These are phyloP conservation scores for Penicillium sp. DNA, from an alignment of 2,329 filamentous ascomycete species.

Conservation along the genomic window DNA sequence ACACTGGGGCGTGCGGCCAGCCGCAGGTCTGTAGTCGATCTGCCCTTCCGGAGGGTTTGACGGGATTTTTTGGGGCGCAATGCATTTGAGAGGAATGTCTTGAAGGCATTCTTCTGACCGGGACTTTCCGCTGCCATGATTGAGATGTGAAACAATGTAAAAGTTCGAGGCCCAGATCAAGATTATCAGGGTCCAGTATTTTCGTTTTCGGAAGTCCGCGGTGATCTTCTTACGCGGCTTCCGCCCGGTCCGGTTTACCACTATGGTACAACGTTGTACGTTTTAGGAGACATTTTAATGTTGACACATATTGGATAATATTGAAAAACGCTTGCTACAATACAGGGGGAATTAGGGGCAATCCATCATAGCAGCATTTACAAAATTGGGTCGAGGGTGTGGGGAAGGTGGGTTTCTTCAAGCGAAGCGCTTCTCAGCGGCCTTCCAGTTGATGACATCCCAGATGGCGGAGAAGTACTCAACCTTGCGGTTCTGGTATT, in stretches of 20 bases:
- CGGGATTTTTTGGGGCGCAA: conserved; percentile 39
- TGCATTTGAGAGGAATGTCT: conserved; percentile 30
- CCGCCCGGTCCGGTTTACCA: conserved; percentile 14
- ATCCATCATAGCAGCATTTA: conserved; percentile 10
- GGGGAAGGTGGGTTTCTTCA: conserved; percentile 31
- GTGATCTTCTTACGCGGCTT: conserved; percentile 6
- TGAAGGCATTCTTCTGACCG: conserved; percentile 31
- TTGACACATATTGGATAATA: neutral
- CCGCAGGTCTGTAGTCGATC: conserved; percentile 32
- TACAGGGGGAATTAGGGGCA: conserved; percentile 15
- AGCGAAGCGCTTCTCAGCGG: conserved; percentile 73
- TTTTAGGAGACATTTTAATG: neutral
- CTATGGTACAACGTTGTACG: neutral
- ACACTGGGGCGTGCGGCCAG: conserved; percentile 23
- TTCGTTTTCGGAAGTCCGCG: conserved; percentile 5
- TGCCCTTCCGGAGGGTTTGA: conserved; percentile 37
- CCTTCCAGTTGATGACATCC: conserved; percentile 96
- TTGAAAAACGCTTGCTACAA: conserved; percentile 19
- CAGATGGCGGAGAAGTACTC: conserved; percentile 93
- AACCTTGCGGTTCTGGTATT: conserved; percentile 96
- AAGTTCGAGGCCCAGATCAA: conserved; percentile 1
- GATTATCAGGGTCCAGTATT: neutral
- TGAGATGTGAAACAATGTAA: neutral
- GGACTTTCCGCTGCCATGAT: conserved; percentile 35
- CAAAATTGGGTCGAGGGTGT: neutral